Conservation (phyloP, 176 grass and related monocot species). For the Bromus sterilis region DNA sequence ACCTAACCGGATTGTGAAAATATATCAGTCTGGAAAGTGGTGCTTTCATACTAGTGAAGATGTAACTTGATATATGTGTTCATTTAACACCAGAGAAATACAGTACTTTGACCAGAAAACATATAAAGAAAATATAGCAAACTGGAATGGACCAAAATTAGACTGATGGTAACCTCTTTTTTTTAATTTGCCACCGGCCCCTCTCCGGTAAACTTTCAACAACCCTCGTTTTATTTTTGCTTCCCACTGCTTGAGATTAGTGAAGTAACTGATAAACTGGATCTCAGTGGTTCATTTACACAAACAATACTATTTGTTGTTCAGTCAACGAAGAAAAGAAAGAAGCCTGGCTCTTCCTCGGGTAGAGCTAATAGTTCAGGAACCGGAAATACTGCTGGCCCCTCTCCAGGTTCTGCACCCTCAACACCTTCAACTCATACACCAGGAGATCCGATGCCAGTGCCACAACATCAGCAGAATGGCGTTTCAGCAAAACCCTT, state of each 20-base stretch:
- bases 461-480: slow-evolving; percentile 76
- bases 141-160: not conserved
- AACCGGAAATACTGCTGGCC: slow-evolving; percentile 89
- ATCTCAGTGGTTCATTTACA: not conserved
- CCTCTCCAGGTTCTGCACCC: slow-evolving; percentile 94
- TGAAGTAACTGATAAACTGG: slow-evolving; percentile 2
- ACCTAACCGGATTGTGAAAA: not conserved
- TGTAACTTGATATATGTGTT: not conserved
- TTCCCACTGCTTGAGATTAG: not conserved
- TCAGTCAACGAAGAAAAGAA: slow-evolving; percentile 64
- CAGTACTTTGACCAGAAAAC: not conserved
- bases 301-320: slow-evolving; percentile 17
- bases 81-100: not conserved
- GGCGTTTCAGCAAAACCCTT: slow-evolving; percentile 70
- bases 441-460: slow-evolving; percentile 83
- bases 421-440: slow-evolving; percentile 98
- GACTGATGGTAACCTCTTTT: not conserved
- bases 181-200: not conserved
- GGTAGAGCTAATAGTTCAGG: slow-evolving; percentile 87
- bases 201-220: not conserved
- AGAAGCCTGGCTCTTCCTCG: slow-evolving; percentile 71
- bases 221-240: not conserved
- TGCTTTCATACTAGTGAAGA: not conserved
- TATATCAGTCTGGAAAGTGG: not conserved
- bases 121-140: not conserved